These are phyloP conservation scores for Citrus sp. DNA, from an alignment of 345 rosid genomes.

Conservation along the genomic window DNA sequence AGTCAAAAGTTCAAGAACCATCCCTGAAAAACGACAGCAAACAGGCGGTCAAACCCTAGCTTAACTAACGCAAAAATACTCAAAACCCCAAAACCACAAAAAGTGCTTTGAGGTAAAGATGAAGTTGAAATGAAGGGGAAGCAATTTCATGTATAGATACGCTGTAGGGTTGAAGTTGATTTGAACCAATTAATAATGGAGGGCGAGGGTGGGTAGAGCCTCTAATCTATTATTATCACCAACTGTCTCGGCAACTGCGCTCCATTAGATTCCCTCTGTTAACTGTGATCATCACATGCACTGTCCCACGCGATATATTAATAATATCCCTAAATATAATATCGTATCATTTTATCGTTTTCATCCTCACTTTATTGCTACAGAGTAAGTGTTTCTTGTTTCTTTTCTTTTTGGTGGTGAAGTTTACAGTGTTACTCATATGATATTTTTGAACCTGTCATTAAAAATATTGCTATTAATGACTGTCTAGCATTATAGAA, in stretches of 20 bases:
- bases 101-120: background rate
- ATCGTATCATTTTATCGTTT: background rate
- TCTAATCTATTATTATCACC: background rate
- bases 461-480: background rate
- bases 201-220: background rate
- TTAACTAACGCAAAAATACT: background rate
- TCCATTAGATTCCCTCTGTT: background rate
- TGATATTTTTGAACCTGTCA: background rate
- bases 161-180: background rate
- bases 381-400: background rate
- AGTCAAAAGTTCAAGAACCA: background rate
- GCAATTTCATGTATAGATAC: too few species aligned
- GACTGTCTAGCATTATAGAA: background rate
- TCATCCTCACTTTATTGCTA: background rate
- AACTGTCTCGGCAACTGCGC: slow-evolving; percentile 6
- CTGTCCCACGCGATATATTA: background rate
- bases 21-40: background rate
- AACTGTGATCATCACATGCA: background rate
- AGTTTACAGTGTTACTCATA: background rate
- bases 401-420: background rate
- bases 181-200: background rate
- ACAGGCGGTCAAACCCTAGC: background rate
- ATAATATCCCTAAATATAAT: background rate
- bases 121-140: background rate
- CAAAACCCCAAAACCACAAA: background rate